Evolutionary conservation across 2,329 filamentous ascomycete species (phyloP).

Genomic region (Trematosphaeria pertusa): DNA sequence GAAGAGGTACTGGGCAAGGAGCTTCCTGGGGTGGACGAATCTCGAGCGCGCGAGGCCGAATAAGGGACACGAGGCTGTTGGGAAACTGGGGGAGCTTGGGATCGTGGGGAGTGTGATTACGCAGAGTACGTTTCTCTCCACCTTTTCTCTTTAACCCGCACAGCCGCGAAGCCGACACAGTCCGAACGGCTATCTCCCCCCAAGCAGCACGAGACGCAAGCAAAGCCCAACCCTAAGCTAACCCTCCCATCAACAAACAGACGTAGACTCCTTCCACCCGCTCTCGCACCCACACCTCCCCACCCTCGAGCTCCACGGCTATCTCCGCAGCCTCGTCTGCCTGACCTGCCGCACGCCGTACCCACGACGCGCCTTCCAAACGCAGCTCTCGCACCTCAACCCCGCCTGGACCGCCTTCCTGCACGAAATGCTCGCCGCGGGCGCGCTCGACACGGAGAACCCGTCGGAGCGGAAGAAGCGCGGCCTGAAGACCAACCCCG

Average conservation of each 20-base stretch:
- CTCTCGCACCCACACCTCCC: conserved; percentile 75
- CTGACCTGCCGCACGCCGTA: conserved; percentile 77
- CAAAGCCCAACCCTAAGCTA: no score
- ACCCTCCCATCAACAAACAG: no score
- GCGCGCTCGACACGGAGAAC: conserved; percentile 80
- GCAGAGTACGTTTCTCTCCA: conserved; percentile 64
- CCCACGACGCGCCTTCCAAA: conserved; percentile 76
- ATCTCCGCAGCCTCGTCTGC: conserved; percentile 82
- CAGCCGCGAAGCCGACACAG: not conserved
- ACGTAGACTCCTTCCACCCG: conserved; percentile 93
- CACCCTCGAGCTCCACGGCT: conserved; percentile 90
- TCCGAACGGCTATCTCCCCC: no score
- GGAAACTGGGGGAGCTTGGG: conserved; percentile 73
- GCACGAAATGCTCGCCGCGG: conserved; percentile 71
- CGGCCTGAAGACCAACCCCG: conserved; percentile 85
- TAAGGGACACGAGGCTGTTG: conserved; percentile 76
- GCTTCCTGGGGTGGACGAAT: conserved; percentile 90
- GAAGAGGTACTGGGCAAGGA: conserved; percentile 94
- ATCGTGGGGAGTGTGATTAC: conserved; percentile 81
- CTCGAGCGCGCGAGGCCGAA: conserved; percentile 83
- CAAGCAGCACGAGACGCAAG: no score
- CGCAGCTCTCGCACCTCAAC: conserved; percentile 77
- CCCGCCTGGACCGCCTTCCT: conserved; percentile 85
- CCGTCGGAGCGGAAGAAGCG: conserved; percentile 70
- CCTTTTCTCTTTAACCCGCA: not conserved